Percentiles rank a stretch among this genome's conserved stretches.
Evolutionary conservation across 1,139 yeast species (phyloP).

Genomic region (Komagataea norvegica): DNA sequence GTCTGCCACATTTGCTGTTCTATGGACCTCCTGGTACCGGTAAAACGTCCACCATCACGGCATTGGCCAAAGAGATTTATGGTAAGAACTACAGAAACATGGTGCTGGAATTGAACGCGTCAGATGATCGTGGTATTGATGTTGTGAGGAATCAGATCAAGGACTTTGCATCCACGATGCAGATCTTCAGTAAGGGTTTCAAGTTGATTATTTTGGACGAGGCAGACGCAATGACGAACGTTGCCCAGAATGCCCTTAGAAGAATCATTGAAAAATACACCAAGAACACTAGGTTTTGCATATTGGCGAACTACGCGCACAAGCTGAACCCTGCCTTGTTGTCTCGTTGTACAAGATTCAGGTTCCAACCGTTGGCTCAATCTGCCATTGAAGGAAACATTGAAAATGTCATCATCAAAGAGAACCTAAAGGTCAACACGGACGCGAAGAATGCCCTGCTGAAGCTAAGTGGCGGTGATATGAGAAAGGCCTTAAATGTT

Average conservation of each 20-base stretch:
- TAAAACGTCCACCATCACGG: conserved; percentile 89
- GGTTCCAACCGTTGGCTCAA: conserved; percentile 77
- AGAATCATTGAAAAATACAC: conserved; percentile 92
- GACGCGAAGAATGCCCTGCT: conserved; percentile 67
- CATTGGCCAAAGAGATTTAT: conserved; percentile 86
- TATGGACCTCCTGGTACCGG: conserved; percentile 99
- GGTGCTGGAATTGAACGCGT: conserved; percentile 93
- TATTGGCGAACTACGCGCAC: conserved; percentile 93
- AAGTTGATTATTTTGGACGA: conserved; percentile 91
- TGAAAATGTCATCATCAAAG: conserved; percentile 62
- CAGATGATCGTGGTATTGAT: conserved; percentile 95
- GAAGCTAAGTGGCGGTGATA: conserved; percentile 79
- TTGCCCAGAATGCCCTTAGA: conserved; percentile 92
- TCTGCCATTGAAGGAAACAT: conserved; percentile 67
- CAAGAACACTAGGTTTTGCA: conserved; percentile 91
- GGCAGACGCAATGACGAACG: conserved; percentile 98
- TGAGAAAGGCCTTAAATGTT: conserved; percentile 93
- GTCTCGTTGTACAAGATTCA: conserved; percentile 90
- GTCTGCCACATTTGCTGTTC: conserved; percentile 82
- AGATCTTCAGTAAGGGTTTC: conserved; percentile 76
- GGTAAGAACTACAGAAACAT: conserved; percentile 79
- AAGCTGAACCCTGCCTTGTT: conserved; percentile 91
- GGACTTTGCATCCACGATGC: conserved; percentile 91
- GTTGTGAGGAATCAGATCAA: conserved; percentile 91
- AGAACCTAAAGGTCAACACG: conserved; percentile 50